These are phyloP conservation scores for Debaryomyces tyrocola DNA, from an alignment of 805 yeast genomes.

Conservation along the genomic window DNA sequence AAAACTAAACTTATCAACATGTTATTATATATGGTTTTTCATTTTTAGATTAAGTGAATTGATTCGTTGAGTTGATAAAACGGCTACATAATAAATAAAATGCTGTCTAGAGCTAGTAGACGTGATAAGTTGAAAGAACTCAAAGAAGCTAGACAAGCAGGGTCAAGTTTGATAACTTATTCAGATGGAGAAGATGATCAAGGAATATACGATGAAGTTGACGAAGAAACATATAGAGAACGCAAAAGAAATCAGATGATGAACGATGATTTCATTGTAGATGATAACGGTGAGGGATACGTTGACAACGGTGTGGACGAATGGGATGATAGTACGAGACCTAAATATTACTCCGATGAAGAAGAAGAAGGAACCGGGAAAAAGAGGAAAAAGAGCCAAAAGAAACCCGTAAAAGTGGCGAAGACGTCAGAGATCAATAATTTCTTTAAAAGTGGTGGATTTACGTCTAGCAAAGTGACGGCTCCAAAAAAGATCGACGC, in stretches of 20 bases:
- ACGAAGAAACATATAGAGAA: slow-evolving; percentile 72
- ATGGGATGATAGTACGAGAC: slow-evolving; percentile 62
- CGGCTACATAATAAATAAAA: slow-evolving; percentile 4
- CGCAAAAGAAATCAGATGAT: slow-evolving; percentile 78
- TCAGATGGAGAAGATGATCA: slow-evolving; percentile 45
- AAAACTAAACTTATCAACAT: not conserved
- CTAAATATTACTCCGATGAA: slow-evolving; percentile 57
- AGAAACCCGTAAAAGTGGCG: slow-evolving; percentile 38
- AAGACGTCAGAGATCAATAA: slow-evolving; percentile 50
- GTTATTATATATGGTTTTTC: not conserved
- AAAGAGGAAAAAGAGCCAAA: slow-evolving; percentile 24
- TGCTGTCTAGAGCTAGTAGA: slow-evolving; percentile 33
- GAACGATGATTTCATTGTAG: slow-evolving; percentile 91
- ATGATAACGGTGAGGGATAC: slow-evolving; percentile 91
- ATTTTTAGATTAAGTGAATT: not conserved
- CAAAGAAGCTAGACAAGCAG: slow-evolving; percentile 63
- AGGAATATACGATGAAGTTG: slow-evolving; percentile 83
- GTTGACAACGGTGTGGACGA: slow-evolving; percentile 92
- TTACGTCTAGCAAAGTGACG: slow-evolving; percentile 25
- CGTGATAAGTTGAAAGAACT: slow-evolving; percentile 57
- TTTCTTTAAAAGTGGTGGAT: slow-evolving; percentile 42
- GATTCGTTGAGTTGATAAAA: not conserved
- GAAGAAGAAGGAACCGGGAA: slow-evolving; percentile 34
- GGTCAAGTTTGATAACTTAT: slow-evolving; percentile 41
- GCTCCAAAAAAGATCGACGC: slow-evolving; percentile 44